These are phyloP conservation scores for Rubia tinctorum DNA, from an alignment of 305 asterid genomes.

Conservation along the genomic window DNA sequence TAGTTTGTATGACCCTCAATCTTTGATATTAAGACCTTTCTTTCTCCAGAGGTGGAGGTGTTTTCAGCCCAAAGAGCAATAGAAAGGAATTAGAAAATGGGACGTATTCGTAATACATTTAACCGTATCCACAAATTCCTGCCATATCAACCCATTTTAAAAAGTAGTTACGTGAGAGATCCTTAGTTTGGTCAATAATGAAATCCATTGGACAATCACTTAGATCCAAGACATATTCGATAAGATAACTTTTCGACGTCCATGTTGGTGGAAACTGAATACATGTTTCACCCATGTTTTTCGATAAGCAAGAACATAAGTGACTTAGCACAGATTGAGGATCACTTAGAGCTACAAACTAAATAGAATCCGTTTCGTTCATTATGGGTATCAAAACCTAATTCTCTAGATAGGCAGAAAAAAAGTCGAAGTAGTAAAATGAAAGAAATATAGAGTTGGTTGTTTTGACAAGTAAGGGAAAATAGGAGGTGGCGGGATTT, in stretches of 20 bases:
- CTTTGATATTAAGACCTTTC: not conserved
- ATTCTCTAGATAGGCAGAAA: too few relatives aligned
- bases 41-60: not conserved
- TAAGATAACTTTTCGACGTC: too few relatives aligned
- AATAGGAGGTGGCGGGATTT: too few relatives aligned
- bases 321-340: not conserved
- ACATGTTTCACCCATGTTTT: not conserved
- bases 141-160: not conserved
- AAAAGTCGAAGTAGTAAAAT: too few relatives aligned
- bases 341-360: constrained; percentile 4
- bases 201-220: not conserved
- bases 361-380: too few relatives aligned
- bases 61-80: too few relatives aligned
- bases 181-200: too few relatives aligned
- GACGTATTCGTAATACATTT: not conserved
- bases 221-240: not conserved
- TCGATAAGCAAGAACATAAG: constrained; percentile 1
- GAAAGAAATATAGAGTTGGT: too few relatives aligned
- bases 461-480: too few relatives aligned
- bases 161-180: not conserved
- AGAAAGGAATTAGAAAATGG: too few relatives aligned
- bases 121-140: not conserved
- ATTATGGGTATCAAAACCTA: too few relatives aligned
- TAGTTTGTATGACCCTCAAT: not conserved
- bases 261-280: too few relatives aligned